Evolutionary conservation across 2,329 filamentous ascomycete genomes (phyloP).

Genomic region (Cyphellophora europaea): DNA sequence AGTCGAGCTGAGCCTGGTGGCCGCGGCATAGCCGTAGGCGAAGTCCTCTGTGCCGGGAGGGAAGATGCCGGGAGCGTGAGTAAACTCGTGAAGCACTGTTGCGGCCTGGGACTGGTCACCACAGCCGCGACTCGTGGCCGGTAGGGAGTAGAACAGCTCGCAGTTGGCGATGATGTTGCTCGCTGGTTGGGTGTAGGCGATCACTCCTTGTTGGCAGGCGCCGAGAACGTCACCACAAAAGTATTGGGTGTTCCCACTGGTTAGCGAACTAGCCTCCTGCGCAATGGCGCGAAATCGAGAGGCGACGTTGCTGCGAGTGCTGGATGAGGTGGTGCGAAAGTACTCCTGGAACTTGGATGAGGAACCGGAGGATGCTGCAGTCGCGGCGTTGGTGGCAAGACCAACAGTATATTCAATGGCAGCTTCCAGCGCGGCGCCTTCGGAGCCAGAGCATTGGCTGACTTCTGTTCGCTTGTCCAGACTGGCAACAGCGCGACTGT

Average conservation of each 20-base stretch:
- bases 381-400: constrained; percentile 44
- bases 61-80: constrained; percentile 48
- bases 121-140: constrained; percentile 41
- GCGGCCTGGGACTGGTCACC: constrained; percentile 58
- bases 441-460: constrained; percentile 45
- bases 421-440: constrained; percentile 33
- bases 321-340: constrained; percentile 50
- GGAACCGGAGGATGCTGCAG: constrained; percentile 40
- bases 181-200: constrained; percentile 54
- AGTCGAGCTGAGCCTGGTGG: constrained; percentile 33
- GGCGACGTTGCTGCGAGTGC: constrained; percentile 41
- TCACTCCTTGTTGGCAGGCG: constrained; percentile 41
- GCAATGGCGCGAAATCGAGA: constrained; percentile 34
- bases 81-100: constrained; percentile 57
- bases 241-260: neutral
- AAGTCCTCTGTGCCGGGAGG: constrained; percentile 50
- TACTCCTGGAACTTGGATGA: constrained; percentile 48
- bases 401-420: constrained; percentile 47
- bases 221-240: constrained; percentile 48
- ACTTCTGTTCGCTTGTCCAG: constrained; percentile 43
- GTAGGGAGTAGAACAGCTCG: constrained; percentile 46
- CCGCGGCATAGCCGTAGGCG: constrained; percentile 47
- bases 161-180: constrained; percentile 52
- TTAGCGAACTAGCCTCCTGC: neutral
- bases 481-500: neutral